phyloP scores from a whole-genome alignment of 805 yeast genomes.

The Saturnispora hagleri region DNA sequence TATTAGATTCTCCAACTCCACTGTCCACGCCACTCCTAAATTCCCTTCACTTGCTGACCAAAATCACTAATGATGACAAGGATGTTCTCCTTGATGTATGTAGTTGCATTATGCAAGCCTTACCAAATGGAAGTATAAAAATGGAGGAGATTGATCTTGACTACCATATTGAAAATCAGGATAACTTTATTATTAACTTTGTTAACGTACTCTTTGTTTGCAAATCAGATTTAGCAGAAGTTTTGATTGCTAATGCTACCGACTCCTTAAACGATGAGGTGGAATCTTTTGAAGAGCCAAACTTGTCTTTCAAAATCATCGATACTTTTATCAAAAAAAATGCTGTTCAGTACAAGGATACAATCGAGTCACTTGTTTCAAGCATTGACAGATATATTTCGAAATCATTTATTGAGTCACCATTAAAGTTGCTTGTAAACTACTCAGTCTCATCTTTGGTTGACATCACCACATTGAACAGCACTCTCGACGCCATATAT shows the following conservation, averaged over 20 bases:
- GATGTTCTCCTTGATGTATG: constrained; percentile 19
- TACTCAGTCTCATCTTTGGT: constrained; percentile 18
- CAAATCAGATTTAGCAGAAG: constrained; percentile 16
- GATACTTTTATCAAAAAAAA: constrained; percentile 22
- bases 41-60: constrained; percentile 10
- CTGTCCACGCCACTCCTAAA: constrained; percentile 10
- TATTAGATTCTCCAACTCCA: constrained; percentile 15
- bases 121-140: constrained; percentile 18
- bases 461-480: not conserved
- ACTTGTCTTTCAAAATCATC: constrained; percentile 23
- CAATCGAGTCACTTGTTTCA: constrained; percentile 28
- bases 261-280: constrained; percentile 21
- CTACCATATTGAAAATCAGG: constrained; percentile 8
- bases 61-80: constrained; percentile 13
- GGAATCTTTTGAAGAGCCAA: constrained; percentile 15
- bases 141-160: constrained; percentile 10
- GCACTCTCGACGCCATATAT: constrained; percentile 7
- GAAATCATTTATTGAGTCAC: constrained; percentile 22
- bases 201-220: constrained; percentile 13
- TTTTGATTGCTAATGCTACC: constrained; percentile 19
- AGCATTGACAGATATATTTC: constrained; percentile 29
- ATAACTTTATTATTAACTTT: constrained; percentile 20
- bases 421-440: constrained; percentile 26
- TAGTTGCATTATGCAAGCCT: constrained; percentile 16
- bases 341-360: constrained; percentile 13